Base-by-base conservation (phyloP, 441 rosid genomes). In the Adansonia grandidieri region DNA sequence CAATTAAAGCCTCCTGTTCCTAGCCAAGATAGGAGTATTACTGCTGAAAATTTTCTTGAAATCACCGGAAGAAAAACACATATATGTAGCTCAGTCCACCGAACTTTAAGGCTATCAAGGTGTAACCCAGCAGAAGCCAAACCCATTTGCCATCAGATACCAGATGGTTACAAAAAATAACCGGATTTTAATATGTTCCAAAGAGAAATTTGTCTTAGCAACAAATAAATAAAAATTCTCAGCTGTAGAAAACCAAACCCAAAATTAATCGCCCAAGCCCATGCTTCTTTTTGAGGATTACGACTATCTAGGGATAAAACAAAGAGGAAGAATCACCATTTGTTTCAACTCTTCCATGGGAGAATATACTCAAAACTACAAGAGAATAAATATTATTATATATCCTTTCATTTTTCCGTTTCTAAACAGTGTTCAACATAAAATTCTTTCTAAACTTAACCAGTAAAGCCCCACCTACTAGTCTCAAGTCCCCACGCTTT, bases 401-500 rank as follows among this genome's bases (percentile, higher is more conserved):
- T 69, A 64, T 76, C 75, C 74, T 56, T 77, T 64, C 42, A 60
- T 77, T 87, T 80, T 80, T 77, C 66, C 65, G 65, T 70, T 76
- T 74, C 65, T 65, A 82, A 83, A 79, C 80, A 74, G 77, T 42
- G 56, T 61, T 70, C 9, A 81, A 73, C 32, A 68, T 64, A 67
- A 79, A 77, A 56, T 68, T 67, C 72, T 68, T 19, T 1, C 53
- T 58, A 32, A 75, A 75, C 73, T 73, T 71, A 70, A 57, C 71
- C 72, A 80, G 79, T 47, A 60, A 74, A 78, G 62, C 77, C 61
- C 74, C 78, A 75, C 73, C 77, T 2, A 65, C 56, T 40, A 22
- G 73, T 82, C 81, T 64, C 63, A 44, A 76, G 87, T 83, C 88
- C 89, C 88, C 87, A 75, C 84, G 4, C 82, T 64, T 71, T 20